Evolutionary conservation across 495 filamentous ascomycete species (phyloP).

Genomic region (Trichoderma orchidacearum): DNA sequence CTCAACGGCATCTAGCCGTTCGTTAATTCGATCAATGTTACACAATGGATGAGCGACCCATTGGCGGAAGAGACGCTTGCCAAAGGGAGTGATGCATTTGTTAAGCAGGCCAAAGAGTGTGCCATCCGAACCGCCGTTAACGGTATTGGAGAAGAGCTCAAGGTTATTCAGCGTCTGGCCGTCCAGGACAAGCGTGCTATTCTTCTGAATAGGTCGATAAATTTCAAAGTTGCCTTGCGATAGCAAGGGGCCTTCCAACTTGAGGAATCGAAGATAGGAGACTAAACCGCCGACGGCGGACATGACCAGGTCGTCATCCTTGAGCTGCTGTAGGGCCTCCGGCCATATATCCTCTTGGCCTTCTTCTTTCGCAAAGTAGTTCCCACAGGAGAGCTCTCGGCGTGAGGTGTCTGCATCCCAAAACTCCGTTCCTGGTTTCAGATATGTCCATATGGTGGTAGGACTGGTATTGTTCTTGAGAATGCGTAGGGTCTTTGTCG

Average conservation of each 20-base stretch:
- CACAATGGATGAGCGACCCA: conserved; percentile 96
- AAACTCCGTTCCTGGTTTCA: conserved; percentile 83
- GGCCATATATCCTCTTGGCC: conserved; percentile 64
- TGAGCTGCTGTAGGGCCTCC: conserved; percentile 52
- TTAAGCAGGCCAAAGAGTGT: conserved; percentile 87
- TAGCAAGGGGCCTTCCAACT: conserved; percentile 78
- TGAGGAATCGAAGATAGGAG: conserved; percentile 75
- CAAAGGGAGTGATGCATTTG: conserved; percentile 90
- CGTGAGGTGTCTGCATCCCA: conserved; percentile 74
- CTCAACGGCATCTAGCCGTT: conserved; percentile 91
- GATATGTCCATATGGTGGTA: conserved; percentile 88
- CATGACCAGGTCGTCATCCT: conserved; percentile 73
- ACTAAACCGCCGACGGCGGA: conserved; percentile 85
- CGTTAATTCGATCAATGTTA: conserved; percentile 76
- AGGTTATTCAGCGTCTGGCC: conserved; percentile 96
- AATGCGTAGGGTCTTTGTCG: conserved; percentile 77
- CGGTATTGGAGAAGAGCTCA: conserved; percentile 90
- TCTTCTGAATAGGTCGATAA: conserved; percentile 91
- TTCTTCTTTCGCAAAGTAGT: conserved; percentile 62
- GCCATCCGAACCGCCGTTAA: conserved; percentile 70
- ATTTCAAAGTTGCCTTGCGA: conserved; percentile 82
- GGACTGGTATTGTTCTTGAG: conserved; percentile 90
- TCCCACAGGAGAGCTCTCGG: conserved; percentile 67
- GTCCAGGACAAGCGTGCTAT: conserved; percentile 84
- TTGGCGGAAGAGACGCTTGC: conserved; percentile 90